phyloP scores from a whole-genome alignment of 176 grass and related monocot species.

The Zoysia pacifica region DNA sequence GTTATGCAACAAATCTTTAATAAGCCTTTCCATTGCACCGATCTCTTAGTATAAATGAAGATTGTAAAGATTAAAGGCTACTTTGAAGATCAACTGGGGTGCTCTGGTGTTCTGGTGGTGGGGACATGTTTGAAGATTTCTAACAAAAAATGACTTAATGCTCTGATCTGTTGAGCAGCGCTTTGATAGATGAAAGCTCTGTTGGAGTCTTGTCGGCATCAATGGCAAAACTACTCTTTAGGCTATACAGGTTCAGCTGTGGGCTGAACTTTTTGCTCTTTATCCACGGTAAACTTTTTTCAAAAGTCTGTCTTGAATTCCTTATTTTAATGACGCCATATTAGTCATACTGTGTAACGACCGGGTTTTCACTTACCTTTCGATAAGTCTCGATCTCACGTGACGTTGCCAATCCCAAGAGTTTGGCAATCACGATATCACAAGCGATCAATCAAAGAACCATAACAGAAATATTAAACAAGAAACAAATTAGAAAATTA shows the following conservation, averaged over 20 bases:
- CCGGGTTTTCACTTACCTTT: too few relatives aligned
- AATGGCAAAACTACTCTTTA: background rate
- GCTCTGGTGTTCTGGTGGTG: background rate
- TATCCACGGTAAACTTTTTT: background rate
- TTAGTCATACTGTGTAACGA: too few relatives aligned
- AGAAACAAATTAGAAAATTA: too few relatives aligned
- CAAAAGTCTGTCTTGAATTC: too few relatives aligned
- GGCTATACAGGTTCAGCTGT: background rate
- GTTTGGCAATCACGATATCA: too few relatives aligned
- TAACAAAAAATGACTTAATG: background rate
- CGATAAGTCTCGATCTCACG: too few relatives aligned
- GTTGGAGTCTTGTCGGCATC: background rate
- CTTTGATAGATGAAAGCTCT: background rate
- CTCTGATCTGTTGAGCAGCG: background rate
- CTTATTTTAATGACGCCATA: too few relatives aligned
- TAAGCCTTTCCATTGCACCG: background rate
- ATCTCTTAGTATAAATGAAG: background rate
- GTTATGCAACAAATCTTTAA: too few relatives aligned
- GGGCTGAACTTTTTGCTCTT: background rate
- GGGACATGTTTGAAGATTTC: background rate
- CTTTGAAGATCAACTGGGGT: background rate
- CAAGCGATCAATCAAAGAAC: too few relatives aligned
- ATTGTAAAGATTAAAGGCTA: background rate
- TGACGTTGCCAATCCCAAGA: too few relatives aligned
- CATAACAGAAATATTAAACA: too few relatives aligned